Base-by-base conservation (phyloP, 257 asterid genomes). In the Capsicum baccatum region DNA sequence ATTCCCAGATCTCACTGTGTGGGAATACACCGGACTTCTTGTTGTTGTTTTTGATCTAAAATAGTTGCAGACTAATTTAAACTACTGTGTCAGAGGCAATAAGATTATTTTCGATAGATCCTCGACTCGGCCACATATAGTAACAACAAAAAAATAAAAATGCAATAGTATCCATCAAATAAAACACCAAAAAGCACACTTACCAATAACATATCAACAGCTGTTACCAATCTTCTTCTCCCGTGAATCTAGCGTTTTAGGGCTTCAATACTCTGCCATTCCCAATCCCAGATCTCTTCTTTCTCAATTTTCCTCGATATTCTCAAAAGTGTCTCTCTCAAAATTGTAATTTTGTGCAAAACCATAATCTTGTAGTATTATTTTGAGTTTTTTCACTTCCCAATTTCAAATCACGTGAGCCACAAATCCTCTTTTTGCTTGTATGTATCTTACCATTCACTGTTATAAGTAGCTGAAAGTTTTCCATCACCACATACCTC, bases 141-240 rank as follows among this genome's bases (percentile, higher is more conserved):
- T 39, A 39, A 39, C 5, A 39, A 3, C 3, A 39, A 39, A 39
- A 39, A 4, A 39, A 39, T 3, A 39, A 39, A 39, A 60, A 62
- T 21, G 66, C 33, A n/a, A 62, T 9, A 9, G 1, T 63, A 63
- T 60, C 67, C 0, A 63, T 9, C 13, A 12, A 21, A 4, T 44
- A 88, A 39, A 57, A 60, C 70, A 37, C 71, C 52, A 16, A 76
- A 79, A n/a, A 35, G 84, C 91, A 87, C 87, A 55, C 79, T 68
- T 83, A 48, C 84, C 92, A 85, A 91, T 85, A 58, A 74, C 33
- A 83, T 58, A 48, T 81, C 73, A 82, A 88, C 89, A 89, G 83
- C 89, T 88, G 90, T 81, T 85, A 80, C 74, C 85, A 15, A 26
- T 16, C 80, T 68, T 80, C 86, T 8, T 48, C 84, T 76, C 82